Base-by-base conservation (phyloP, 768 basidiomycete genomes). In the Lyophyllum semitale region DNA sequence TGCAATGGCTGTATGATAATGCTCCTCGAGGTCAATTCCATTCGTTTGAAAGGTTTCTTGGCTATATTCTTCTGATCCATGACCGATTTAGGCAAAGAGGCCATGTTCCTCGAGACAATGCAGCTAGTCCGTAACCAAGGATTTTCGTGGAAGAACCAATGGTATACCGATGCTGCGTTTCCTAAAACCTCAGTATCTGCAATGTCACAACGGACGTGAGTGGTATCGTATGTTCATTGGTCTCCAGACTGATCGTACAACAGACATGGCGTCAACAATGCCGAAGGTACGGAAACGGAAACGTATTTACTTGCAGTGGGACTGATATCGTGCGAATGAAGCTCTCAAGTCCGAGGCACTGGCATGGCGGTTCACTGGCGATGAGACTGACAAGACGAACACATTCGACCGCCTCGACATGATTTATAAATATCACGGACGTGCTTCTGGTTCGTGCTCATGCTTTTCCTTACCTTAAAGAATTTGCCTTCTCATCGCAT, bases 181-280 rank as follows among this genome's bases (percentile, higher is more conserved):
- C 74, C 73, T 3, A 69, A 71, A 50, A 59, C 50, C 13, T 64
- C 71, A 4, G 65, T 68, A 9, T 67, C 69, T 3, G 35, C 57
- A 1, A 66, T 69, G n/a, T 69, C 55, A 12, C 66, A 66, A 65
- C 63, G 68, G 50, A 74, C 73, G 71, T 73, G 51, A 22, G 41
- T 23, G 18, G 4, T 12, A 12, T 12, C 22, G 23, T 25, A 42
- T 11, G 18, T 25, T 11, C 20, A 22, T 18, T 20, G 8, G 4
- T 18, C 9, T 22, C 38, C 3, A 5, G 17, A 27, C 18, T 27
- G n/a, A 15, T 5, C 27, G 43, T 33, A n/a, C 7, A 12, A 8
- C 40, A 77, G 73, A 0, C 76, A 77, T 51, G 76, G 76, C 9
- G 75, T 77, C 5, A 77, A 76, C 59, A 77, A 70, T 13, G 74